A percentile compares a stretch with the other conserved stretches of the same genome.
Evolutionary conservation across 2,329 filamentous ascomycete species (phyloP).

Genomic region (Ambrosiella beaveri): DNA sequence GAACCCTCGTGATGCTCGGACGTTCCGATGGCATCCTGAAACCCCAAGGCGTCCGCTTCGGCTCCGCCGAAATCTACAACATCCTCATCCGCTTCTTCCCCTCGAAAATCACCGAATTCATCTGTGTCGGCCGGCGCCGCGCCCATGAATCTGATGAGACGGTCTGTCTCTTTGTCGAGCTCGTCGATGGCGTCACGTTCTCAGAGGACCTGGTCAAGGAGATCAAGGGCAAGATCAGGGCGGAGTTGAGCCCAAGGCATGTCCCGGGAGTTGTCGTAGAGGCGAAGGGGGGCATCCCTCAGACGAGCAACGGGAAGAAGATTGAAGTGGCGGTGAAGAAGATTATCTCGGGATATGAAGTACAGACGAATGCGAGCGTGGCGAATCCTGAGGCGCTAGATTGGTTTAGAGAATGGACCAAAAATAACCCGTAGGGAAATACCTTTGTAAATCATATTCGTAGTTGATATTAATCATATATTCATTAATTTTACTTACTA

Average conservation of each 20-base stretch:
- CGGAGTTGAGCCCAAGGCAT: slow-evolving; percentile 73
- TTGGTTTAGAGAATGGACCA: slow-evolving; percentile 72
- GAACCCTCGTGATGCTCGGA: slow-evolving; percentile 78
- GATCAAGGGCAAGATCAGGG: slow-evolving; percentile 53
- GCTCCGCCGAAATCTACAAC: slow-evolving; percentile 91
- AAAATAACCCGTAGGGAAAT: slow-evolving; percentile 16
- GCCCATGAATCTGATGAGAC: slow-evolving; percentile 63
- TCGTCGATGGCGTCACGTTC: slow-evolving; percentile 42
- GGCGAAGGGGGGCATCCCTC: slow-evolving; percentile 56
- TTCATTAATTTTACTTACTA: neutral
- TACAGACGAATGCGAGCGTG: slow-evolving; percentile 86
- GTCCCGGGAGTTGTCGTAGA: slow-evolving; percentile 71
- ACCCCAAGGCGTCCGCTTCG: slow-evolving; percentile 79
- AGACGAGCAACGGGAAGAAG: slow-evolving; percentile 92
- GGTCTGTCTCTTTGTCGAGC: slow-evolving; percentile 75
- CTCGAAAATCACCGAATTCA: slow-evolving; percentile 60
- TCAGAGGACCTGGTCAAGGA: slow-evolving; percentile 38
- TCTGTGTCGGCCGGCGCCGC: slow-evolving; percentile 68
- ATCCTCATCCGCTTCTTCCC: slow-evolving; percentile 73
- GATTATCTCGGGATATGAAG: slow-evolving; percentile 70
- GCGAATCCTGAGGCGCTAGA: slow-evolving; percentile 76
- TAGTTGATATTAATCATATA: neutral
- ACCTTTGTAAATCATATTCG: neutral
- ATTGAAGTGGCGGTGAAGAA: slow-evolving; percentile 95
- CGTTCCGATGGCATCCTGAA: slow-evolving; percentile 87